Base-by-base conservation (phyloP, 1,139 yeast genomes). In the Wickerhamomyces sp. region DNA sequence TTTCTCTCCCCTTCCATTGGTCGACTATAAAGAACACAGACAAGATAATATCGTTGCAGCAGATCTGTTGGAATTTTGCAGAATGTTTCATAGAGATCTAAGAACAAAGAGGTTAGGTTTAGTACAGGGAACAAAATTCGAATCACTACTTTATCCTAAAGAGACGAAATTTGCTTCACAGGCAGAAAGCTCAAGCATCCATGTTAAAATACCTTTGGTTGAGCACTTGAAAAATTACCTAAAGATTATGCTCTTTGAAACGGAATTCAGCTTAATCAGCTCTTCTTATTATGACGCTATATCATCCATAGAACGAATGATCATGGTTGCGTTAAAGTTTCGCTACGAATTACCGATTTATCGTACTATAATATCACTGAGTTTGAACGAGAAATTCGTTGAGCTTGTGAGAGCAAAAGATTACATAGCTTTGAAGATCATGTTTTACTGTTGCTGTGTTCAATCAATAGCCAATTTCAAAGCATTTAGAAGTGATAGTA, bases 351-450 rank as follows among this genome's bases (percentile, higher is more conserved):
- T 31, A 9, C 34, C 34, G 8, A 22, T 31, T 5, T 31, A n/a
- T 22, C 18, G 34, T 7, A 20, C 34, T 8, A 31, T 31, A 8
- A 9, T 31, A 12, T 7, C 8, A 10, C 12, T 31, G 10, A 22
- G 28, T 16, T 15, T 7, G 5, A 15, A 9, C 9, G n/a, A 22
- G 3, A 16, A 6, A 8, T 31, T 31, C n/a, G n/a, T 12, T n/a
- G 26, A 25, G 2, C 16, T 33, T 5, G 4, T 33, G 3, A 26
- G 30, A 14, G 10, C 18, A 12, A 33, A 19, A 9, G 36, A 33
- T 15, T 20, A 26, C n/a, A 13, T 18, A 6, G 37, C 37, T 1
- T 18, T 35, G 37, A 35, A 35, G 26, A 35, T 35, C 13, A 18
- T 30, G 17, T 35, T 14, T 12, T 30, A 35, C 19, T 24, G 18